Evolutionary conservation across 2,329 filamentous ascomycete species (phyloP).

Genomic region (Pochonia chlamydosporia): DNA sequence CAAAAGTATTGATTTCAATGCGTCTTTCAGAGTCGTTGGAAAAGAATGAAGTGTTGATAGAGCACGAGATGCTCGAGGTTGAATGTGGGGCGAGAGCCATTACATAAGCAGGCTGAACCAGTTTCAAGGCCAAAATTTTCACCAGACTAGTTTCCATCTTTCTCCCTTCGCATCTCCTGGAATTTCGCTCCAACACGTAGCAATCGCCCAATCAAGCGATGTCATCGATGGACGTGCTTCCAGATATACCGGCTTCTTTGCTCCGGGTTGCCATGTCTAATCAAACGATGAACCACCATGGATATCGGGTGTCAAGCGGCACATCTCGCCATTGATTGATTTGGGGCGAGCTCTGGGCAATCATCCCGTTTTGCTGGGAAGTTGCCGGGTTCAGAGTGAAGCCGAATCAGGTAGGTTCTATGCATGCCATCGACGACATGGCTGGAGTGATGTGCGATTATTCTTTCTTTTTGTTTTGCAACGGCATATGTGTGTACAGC

Average conservation of each 20-base stretch:
- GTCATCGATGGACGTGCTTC: background rate
- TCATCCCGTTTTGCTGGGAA: background rate
- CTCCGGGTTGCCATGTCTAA: too few species aligned
- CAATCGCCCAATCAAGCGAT: background rate
- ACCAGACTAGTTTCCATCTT: background rate
- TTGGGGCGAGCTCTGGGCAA: background rate
- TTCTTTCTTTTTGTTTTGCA: slow-evolving; percentile 6
- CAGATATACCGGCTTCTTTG: too few species aligned
- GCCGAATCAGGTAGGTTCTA: background rate
- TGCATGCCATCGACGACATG: background rate
- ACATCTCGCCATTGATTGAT: background rate
- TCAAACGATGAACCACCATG: too few species aligned
- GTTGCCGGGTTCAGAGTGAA: background rate
- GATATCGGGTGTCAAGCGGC: background rate
- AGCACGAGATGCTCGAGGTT: too few species aligned
- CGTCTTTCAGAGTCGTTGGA: too few species aligned
- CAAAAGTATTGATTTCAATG: too few species aligned
- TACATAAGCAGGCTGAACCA: slow-evolving; percentile 3
- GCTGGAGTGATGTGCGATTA: background rate
- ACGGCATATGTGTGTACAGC: slow-evolving; percentile 58
- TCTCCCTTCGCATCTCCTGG: background rate
- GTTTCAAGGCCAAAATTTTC: background rate
- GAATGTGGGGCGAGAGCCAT: background rate
- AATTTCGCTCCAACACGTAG: background rate
- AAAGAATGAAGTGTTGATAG: too few species aligned